Evolutionary conservation across 1,139 yeast genomes (phyloP).

Genomic region (Geotrichum restrictum): DNA sequence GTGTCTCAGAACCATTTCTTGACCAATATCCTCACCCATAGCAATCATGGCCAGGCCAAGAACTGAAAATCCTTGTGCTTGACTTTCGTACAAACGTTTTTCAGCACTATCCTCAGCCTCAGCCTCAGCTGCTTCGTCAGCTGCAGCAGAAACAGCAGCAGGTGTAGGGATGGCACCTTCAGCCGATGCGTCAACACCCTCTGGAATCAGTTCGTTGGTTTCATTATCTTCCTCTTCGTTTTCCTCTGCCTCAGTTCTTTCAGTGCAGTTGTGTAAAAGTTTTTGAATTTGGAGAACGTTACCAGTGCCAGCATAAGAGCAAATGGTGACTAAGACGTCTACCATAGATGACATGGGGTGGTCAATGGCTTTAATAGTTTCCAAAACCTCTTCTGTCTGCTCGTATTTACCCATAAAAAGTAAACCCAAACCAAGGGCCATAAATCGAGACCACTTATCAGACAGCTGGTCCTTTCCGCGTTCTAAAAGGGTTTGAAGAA

Average conservation of each 20-base stretch:
- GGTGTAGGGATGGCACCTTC: constrained; percentile 33
- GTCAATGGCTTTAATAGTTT: constrained; percentile 90
- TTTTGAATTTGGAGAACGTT: constrained; percentile 93
- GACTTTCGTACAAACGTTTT: constrained; percentile 48
- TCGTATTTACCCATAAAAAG: constrained; percentile 93
- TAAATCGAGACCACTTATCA: constrained; percentile 81
- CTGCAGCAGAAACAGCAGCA: constrained; percentile 11
- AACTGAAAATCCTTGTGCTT: constrained; percentile 84
- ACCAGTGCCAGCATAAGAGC: constrained; percentile 98
- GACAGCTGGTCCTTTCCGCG: constrained; percentile 73
- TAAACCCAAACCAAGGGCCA: constrained; percentile 89
- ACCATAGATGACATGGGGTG: constrained; percentile 89
- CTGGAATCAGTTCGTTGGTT: constrained; percentile 27
- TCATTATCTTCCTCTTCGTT: constrained; percentile 46
- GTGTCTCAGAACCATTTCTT: constrained; percentile 95
- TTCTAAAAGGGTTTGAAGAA: constrained; percentile 84
- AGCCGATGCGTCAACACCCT: constrained; percentile 28
- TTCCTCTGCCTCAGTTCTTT: constrained; percentile 45
- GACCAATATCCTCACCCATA: constrained; percentile 97
- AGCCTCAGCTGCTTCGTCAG: constrained; percentile 24
- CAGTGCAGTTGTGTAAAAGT: constrained; percentile 80
- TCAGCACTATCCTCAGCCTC: constrained; percentile 37
- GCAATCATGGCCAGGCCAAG: constrained; percentile 92
- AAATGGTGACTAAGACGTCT: constrained; percentile 83
- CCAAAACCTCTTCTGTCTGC: constrained; percentile 90